These are phyloP conservation scores for Blastocystis sp. DNA, from an alignment of 352 stramenopile species.

Conservation along the genomic window DNA sequence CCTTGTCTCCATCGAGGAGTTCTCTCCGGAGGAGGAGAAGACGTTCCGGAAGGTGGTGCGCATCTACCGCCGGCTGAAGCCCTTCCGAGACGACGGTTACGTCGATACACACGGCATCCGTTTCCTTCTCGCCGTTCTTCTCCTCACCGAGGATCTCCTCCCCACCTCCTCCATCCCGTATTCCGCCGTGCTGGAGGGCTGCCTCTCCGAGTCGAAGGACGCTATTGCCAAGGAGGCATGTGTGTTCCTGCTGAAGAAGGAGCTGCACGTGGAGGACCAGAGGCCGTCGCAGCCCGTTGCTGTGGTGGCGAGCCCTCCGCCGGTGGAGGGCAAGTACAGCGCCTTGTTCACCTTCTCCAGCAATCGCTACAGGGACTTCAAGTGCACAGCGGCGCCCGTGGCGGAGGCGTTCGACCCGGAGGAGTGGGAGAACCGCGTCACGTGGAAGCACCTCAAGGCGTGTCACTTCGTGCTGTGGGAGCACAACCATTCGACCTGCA, in stretches of 20 bases:
- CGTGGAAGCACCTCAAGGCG: constrained; percentile 17
- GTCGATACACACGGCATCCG: background rate
- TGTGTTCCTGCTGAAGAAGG: background rate
- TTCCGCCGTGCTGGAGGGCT: constrained; percentile 24
- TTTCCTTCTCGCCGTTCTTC: background rate
- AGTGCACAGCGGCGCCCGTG: background rate
- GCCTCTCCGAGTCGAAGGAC: constrained; percentile 53
- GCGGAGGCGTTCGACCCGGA: background rate
- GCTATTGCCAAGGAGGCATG: constrained; percentile 28
- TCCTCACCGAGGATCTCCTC: background rate
- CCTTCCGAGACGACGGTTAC: background rate
- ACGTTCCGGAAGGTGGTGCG: background rate
- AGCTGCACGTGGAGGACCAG: background rate
- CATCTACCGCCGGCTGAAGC: background rate
- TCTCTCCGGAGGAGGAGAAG: background rate
- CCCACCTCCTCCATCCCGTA: background rate
- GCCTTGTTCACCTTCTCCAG: constrained; percentile 56
- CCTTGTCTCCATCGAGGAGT: background rate
- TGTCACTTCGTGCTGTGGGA: constrained; percentile 38
- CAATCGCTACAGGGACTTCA: constrained; percentile 29
- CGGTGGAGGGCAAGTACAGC: constrained; percentile 8
- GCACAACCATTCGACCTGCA: background rate
- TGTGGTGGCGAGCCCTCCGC: background rate
- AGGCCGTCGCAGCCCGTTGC: background rate
- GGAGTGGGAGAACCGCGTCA: constrained; percentile 10